Conservation (phyloP, 2,329 filamentous ascomycete genomes). For the Fusarium devonianum region DNA sequence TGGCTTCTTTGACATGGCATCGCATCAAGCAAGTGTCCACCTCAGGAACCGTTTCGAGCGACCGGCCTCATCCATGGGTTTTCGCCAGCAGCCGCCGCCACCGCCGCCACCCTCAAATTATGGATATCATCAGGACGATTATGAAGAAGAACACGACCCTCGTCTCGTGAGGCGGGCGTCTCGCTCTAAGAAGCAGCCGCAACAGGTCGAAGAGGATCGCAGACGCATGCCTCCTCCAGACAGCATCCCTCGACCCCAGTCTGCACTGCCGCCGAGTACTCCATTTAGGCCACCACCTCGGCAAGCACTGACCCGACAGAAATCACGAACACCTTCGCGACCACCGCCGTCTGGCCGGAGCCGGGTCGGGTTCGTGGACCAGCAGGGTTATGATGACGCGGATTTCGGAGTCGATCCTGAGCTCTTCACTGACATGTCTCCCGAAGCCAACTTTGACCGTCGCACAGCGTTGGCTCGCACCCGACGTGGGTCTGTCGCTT, state of each 20-base stretch:
- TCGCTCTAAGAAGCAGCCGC: slow-evolving; percentile 46
- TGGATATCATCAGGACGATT: slow-evolving; percentile 51
- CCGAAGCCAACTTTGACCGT: slow-evolving; percentile 45
- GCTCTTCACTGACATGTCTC: slow-evolving; percentile 51
- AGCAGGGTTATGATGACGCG: slow-evolving; percentile 49
- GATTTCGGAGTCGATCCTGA: slow-evolving; percentile 46
- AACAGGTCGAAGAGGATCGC: slow-evolving; percentile 52
- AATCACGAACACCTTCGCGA: slow-evolving; percentile 45
- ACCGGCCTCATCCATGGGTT: slow-evolving; percentile 52
- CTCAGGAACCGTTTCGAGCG: slow-evolving; percentile 48
- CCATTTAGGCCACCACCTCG: slow-evolving; percentile 43
- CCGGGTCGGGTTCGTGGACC: slow-evolving; percentile 44
- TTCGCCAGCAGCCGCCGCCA: slow-evolving; percentile 39
- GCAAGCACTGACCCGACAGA: slow-evolving; percentile 38
- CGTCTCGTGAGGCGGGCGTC: slow-evolving; percentile 53
- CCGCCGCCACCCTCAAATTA: slow-evolving; percentile 33
- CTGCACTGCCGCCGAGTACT: slow-evolving; percentile 41
- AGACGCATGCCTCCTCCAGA: slow-evolving; percentile 59
- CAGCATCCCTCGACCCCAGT: slow-evolving; percentile 47
- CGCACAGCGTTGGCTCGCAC: slow-evolving; percentile 46
- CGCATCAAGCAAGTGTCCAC: slow-evolving; percentile 40
- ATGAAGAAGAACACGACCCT: slow-evolving; percentile 50
- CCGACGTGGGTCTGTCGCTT: slow-evolving; percentile 47
- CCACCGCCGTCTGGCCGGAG: slow-evolving; percentile 43
- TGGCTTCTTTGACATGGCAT: slow-evolving; percentile 45